These are phyloP conservation scores for Zygnema cylindricum DNA, from an alignment of 139 green algal genomes.

Conservation along the genomic window DNA sequence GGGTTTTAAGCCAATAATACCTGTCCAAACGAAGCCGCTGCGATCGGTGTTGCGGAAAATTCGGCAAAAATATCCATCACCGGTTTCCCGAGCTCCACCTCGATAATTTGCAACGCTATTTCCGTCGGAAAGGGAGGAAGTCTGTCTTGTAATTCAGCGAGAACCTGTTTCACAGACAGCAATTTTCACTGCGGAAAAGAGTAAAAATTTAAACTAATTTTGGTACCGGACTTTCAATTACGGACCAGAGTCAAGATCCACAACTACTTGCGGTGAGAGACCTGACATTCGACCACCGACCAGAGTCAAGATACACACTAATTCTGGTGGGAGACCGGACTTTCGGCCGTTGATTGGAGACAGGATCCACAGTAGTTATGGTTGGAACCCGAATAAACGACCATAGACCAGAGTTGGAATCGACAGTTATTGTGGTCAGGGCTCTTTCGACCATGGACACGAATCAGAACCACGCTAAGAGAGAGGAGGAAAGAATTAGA, in stretches of 20 bases:
- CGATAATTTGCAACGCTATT: slow-evolving; percentile 59
- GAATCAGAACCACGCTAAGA: too few relatives aligned
- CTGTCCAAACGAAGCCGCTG: slow-evolving; percentile 88
- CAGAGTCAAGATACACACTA: too few relatives aligned
- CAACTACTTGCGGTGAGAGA: too few relatives aligned
- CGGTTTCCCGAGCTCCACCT: slow-evolving; percentile 76
- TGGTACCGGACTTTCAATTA: slow-evolving; percentile 8
- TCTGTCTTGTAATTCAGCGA: slow-evolving; percentile 59
- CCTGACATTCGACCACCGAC: too few relatives aligned
- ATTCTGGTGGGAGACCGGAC: too few relatives aligned
- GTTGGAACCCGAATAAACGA: background rate
- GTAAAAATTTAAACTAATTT: background rate
- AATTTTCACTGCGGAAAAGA: too few relatives aligned
- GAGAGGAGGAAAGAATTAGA: too few relatives aligned
- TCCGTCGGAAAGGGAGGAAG: slow-evolving; percentile 61
- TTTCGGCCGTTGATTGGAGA: too few relatives aligned
- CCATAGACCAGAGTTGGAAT: background rate
- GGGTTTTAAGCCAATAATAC: too few relatives aligned
- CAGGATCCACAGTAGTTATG: background rate
- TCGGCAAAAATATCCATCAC: slow-evolving; percentile 80
- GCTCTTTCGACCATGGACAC: too few relatives aligned
- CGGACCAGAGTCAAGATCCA: too few relatives aligned
- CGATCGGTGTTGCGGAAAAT: slow-evolving; percentile 80
- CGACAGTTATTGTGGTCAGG: background rate
- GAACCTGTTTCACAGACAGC: slow-evolving; percentile 17